phyloP scores from a whole-genome alignment of 805 yeast species.

The Zygosaccharomyces kombuchaensis region DNA sequence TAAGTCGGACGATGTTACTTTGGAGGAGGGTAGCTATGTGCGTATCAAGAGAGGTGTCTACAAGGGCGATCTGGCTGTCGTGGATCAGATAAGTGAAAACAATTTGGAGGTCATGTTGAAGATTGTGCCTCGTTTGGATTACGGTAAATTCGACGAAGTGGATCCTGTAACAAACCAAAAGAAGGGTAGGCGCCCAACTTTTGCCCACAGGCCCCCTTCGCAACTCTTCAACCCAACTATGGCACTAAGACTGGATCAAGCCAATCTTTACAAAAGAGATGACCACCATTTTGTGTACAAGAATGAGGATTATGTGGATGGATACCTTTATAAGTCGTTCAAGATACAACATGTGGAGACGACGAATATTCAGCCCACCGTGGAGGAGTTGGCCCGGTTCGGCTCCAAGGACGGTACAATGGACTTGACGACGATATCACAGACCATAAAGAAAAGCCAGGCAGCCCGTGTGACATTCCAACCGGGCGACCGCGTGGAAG shows the following conservation, averaged over 20 bases:
- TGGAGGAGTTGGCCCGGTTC: conserved; percentile 84
- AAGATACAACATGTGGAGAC: conserved; percentile 77
- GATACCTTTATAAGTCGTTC: conserved; percentile 82
- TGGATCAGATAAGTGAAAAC: conserved; percentile 88
- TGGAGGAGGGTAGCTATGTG: conserved; percentile 89
- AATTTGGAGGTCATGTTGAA: conserved; percentile 94
- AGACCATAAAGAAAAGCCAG: conserved; percentile 66
- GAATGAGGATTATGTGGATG: conserved; percentile 87
- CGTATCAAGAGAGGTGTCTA: conserved; percentile 87
- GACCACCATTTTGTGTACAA: conserved; percentile 65
- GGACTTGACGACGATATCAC: conserved; percentile 82
- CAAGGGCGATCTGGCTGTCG: conserved; percentile 88
- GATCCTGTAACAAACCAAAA: conserved; percentile 50
- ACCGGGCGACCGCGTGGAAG: conserved; percentile 92
- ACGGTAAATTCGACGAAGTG: conserved; percentile 60
- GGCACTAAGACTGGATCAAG: conserved; percentile 79
- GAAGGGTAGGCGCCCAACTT: conserved; percentile 47
- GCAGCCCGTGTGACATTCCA: conserved; percentile 63
- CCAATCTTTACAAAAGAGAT: conserved; percentile 62
- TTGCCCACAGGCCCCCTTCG: conserved; percentile 75
- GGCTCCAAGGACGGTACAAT: conserved; percentile 80
- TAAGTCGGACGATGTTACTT: conserved; percentile 78
- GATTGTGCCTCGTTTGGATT: conserved; percentile 89
- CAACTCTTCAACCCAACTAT: conserved; percentile 83
- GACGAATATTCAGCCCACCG: conserved; percentile 75